Base-by-base conservation (phyloP, 2,329 filamentous ascomycete species). In the Alternaria sp. region DNA sequence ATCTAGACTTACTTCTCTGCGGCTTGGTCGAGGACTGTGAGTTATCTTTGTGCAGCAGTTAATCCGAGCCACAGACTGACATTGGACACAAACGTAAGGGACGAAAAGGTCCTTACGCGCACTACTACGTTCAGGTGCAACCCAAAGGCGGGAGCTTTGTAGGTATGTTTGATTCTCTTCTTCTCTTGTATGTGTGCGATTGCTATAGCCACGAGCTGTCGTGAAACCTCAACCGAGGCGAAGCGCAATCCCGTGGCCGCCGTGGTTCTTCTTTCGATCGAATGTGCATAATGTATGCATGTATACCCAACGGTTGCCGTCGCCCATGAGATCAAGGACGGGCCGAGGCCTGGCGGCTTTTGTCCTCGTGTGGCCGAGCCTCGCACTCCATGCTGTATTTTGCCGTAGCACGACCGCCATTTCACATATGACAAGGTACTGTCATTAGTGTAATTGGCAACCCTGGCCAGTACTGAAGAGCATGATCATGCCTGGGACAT, bases 81-180 rank as follows among this genome's bases (percentile, higher is more conserved):
- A 28, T 59, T 38, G 63, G 44, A 20, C 52, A 92, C 89, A 87
- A 92, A 54, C 88, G 94, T 20, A 96, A 93, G 0, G 93, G 93
- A 20, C 87, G 91, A 55, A 96, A 97, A 79, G 72, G 73, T 16
- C 73, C 71, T 7, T 75, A 75, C 54, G 93, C 93, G 7, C 90
- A 88, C 73, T 97, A 97, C 80, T 97, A 96, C 79, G 81, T 97
- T 20, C 93, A 96, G 76, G 85, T 92, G 65, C 87, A 94, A 75
- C 92, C 93, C 11, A 82, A 81, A 24, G 73, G 70, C 20, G 81
- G 85, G 51, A 90, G 88, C 73, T 91, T 94, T 68, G 82, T 96
- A 42, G 93, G 88, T 89, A 81, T 80, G 86, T 84, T 44, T 32
- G 30, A 42, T 22, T 61, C 51, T 30, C 48, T 24, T 44, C 30